These are phyloP conservation scores for Phlyctochytrium arcticum DNA, from an alignment of 192 early-diverging fungal species.

Conservation along the genomic window DNA sequence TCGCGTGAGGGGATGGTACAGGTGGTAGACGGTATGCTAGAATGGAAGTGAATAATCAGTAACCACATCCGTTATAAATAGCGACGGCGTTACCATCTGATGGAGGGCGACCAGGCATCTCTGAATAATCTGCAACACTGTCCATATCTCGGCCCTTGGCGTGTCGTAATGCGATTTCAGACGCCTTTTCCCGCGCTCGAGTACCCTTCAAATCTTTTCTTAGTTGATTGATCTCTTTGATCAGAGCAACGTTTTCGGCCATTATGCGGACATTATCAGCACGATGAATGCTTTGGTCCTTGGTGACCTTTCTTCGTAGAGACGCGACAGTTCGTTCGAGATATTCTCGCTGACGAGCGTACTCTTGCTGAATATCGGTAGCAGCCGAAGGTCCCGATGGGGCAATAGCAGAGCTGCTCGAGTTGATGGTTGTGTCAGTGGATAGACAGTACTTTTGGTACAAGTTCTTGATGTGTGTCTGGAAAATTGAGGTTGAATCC, in stretches of 20 bases:
- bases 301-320: slow-evolving; percentile 45
- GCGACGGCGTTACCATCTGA: neutral
- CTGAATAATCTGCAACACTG: no score
- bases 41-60: neutral
- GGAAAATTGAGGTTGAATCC: slow-evolving; percentile 1
- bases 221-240: slow-evolving; percentile 57
- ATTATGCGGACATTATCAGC: slow-evolving; percentile 55
- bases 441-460: slow-evolving; percentile 60
- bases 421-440: neutral
- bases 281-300: slow-evolving; percentile 50
- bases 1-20: neutral
- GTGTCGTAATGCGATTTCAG: slow-evolving; percentile 36
- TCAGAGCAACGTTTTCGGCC: slow-evolving; percentile 53
- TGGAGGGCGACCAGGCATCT: neutral
- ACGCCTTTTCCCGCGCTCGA: slow-evolving; percentile 38
- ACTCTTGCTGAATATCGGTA: slow-evolving; percentile 52
- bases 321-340: slow-evolving; percentile 54
- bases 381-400: neutral
- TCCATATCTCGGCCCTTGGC: neutral
- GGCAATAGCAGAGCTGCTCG: neutral
- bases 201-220: slow-evolving; percentile 40
- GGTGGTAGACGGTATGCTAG: slow-evolving; percentile 2
- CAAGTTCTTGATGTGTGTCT: slow-evolving; percentile 39
- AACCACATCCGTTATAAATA: neutral
- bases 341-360: slow-evolving; percentile 55